These are phyloP conservation scores for Tolypocladium cylindrosporum DNA, from an alignment of 2,329 filamentous ascomycete species.

Conservation along the genomic window DNA sequence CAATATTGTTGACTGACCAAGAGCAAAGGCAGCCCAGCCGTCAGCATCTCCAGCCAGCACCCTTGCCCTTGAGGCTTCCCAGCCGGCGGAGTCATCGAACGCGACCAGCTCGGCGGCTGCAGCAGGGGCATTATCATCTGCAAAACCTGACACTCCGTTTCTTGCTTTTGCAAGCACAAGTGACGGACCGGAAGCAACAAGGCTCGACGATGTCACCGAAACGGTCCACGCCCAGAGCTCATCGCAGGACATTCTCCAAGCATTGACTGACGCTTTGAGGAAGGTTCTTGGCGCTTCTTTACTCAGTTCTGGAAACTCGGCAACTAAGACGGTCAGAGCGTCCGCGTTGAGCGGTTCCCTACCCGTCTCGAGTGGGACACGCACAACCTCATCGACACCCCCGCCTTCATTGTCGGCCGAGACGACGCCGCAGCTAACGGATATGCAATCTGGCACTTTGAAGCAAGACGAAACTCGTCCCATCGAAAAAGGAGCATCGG, in stretches of 20 bases:
- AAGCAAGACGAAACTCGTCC: neutral
- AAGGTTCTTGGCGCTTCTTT: neutral
- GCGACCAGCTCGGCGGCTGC: neutral
- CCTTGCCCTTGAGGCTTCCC: neutral
- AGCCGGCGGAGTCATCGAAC: neutral
- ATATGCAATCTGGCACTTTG: no score
- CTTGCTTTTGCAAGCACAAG: neutral
- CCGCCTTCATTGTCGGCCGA: neutral
- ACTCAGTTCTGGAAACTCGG: neutral
- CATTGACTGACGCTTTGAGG: conserved; percentile 9
- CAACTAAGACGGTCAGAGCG: neutral
- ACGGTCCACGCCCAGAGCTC: neutral
- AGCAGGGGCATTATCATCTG: neutral
- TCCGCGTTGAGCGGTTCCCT: neutral
- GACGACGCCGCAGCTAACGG: neutral
- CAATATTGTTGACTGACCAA: neutral
- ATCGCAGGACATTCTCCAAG: conserved; percentile 3
- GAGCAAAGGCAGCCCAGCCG: neutral
- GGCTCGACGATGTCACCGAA: neutral
- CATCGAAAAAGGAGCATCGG: neutral
- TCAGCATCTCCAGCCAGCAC: neutral
- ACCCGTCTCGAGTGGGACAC: neutral
- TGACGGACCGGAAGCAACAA: neutral
- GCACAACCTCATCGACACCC: neutral
- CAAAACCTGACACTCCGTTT: neutral